Conservation (phyloP, 148 eudicot species). For the Drosera capensis region DNA sequence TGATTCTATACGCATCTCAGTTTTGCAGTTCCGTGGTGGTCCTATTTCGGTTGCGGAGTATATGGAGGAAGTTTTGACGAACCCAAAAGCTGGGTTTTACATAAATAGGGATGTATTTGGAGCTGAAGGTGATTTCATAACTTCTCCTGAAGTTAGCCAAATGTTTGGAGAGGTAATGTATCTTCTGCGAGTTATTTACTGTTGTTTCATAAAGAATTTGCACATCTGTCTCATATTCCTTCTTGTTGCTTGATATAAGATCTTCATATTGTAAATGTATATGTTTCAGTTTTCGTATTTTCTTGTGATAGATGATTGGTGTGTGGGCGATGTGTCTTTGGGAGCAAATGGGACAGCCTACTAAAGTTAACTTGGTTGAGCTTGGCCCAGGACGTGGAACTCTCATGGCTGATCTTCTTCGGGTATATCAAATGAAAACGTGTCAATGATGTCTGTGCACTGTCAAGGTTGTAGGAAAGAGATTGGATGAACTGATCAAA, state of each 20-base stretch:
- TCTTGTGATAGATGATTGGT: conserved; percentile 56
- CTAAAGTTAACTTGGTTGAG: conserved; percentile 63
- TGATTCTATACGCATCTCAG: background rate
- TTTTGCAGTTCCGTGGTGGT: conserved; percentile 78
- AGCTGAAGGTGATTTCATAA: conserved; percentile 87
- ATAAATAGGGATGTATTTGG: conserved; percentile 98
- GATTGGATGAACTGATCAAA: background rate
- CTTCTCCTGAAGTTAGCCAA: conserved; percentile 99
- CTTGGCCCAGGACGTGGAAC: conserved; percentile 99
- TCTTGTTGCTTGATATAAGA: background rate
- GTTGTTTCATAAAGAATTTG: background rate
- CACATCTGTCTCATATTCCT: background rate
- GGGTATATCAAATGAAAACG: conserved; percentile 31
- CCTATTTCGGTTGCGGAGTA: conserved; percentile 95
- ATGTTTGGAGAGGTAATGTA: conserved; percentile 93
- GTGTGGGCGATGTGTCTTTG: conserved; percentile 94
- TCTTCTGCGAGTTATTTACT: background rate
- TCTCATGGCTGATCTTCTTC: conserved; percentile 87
- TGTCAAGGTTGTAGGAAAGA: background rate
- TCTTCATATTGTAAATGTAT: too few species aligned
- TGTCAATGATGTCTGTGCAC: background rate
- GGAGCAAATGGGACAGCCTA: conserved; percentile 95
- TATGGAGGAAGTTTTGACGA: conserved; percentile 95
- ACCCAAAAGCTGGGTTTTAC: conserved; percentile 86
- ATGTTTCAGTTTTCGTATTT: background rate